Base-by-base conservation (phyloP, 352 stramenopile species). In the Elongisporangium prolatum region DNA sequence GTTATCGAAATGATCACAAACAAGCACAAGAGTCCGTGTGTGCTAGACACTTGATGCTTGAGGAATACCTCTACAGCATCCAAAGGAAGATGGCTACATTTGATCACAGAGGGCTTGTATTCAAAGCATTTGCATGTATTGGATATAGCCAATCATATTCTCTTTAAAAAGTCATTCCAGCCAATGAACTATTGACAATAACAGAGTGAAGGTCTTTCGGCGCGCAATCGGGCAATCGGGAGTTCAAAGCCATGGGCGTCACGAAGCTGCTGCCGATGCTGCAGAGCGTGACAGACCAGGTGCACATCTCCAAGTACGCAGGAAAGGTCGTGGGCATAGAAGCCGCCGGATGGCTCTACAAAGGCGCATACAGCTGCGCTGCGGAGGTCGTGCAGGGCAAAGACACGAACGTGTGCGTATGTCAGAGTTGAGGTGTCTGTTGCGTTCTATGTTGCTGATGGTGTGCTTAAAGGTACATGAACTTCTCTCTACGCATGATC, bases 401-500 rank as follows among this genome's bases (percentile, higher is more conserved):
- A 52, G 59, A 74, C 38, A 84, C 78, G 0, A 71, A 89, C 48
- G 75, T 53, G 77, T 91, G 25, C n/a, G n/a, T n/a, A n/a, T n/a
- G n/a, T n/a, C n/a, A n/a, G n/a, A n/a, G n/a, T n/a, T n/a, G n/a
- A n/a, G n/a, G n/a, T n/a, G n/a, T n/a, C n/a, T n/a, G n/a, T n/a
- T n/a, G n/a, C n/a, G n/a, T n/a, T n/a, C n/a, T n/a, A n/a, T n/a
- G n/a, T n/a, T n/a, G n/a, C n/a, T n/a, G n/a, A n/a, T n/a, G n/a
- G n/a, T 21, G 21, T 40, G 20, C 13, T 16, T 59, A 4, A 24
- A 86, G 78, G 28, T 95, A 97, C 57, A 70, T 98, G 17, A 80
- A 90, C 54, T 97, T 86, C 62, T 95, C 82, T 54, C 65, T 98
- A 53, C 67, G 90, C 56, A 86, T 91, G 54, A 79, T 98, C 50